These are phyloP conservation scores for Backusella luteola DNA, from an alignment of 192 early-diverging fungal genomes.

Conservation along the genomic window DNA sequence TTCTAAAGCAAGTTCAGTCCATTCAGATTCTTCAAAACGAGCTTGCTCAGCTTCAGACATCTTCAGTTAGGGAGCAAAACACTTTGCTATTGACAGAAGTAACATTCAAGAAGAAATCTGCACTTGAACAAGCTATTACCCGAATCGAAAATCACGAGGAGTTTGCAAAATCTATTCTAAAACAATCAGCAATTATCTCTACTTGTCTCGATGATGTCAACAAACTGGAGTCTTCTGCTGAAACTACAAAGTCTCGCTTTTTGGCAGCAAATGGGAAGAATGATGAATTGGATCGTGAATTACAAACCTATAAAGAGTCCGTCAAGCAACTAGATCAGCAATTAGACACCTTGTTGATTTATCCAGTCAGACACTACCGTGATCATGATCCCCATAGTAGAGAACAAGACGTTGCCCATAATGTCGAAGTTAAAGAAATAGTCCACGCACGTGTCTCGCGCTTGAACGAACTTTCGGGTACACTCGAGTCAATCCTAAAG, in stretches of 20 bases:
- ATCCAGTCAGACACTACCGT: slow-evolving; percentile 2
- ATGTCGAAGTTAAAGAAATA: slow-evolving; percentile 13
- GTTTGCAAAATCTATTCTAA: slow-evolving; percentile 15
- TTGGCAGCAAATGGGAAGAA: slow-evolving; percentile 6
- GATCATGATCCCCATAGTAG: not conserved
- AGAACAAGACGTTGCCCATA: slow-evolving; percentile 12
- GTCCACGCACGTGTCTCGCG: slow-evolving; percentile 6
- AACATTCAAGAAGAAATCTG: not conserved
- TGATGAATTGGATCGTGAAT: not conserved
- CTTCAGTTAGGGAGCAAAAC: not conserved
- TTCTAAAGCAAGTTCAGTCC: not conserved
- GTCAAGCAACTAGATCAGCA: not conserved
- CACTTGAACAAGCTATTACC: not conserved
- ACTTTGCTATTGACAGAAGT: not conserved
- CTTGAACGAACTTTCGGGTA: slow-evolving; percentile 16
- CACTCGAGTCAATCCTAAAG: slow-evolving; percentile 22
- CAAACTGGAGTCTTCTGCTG: slow-evolving; percentile 11
- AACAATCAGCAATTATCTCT: slow-evolving; percentile 1
- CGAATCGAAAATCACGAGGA: not conserved
- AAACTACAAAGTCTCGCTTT: slow-evolving; percentile 12
- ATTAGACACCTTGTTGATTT: not conserved
- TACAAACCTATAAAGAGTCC: not conserved
- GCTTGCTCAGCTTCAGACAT: not conserved
- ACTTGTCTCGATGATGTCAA: not conserved
- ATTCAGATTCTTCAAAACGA: not conserved